These are phyloP conservation scores for Lecanicillium sp. DNA, from an alignment of 2,329 filamentous ascomycete genomes.

Conservation along the genomic window DNA sequence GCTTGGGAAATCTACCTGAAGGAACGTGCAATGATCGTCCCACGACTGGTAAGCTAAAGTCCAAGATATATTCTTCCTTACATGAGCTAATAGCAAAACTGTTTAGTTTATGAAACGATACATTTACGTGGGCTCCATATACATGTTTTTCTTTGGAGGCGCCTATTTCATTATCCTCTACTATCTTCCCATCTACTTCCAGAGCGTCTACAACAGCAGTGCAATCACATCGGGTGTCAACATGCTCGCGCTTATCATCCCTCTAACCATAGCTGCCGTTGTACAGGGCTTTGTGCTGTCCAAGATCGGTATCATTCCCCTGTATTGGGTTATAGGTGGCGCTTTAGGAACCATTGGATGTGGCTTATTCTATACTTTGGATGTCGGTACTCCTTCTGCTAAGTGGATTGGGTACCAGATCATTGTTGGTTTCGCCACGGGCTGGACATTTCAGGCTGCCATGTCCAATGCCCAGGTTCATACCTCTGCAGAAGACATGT, in stretches of 20 bases:
- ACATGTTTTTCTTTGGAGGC: constrained; percentile 27
- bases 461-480: constrained; percentile 31
- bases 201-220: constrained; percentile 22
- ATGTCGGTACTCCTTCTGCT: constrained; percentile 17
- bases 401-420: constrained; percentile 40
- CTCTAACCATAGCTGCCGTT: constrained; percentile 22
- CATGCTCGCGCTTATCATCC: constrained; percentile 29
- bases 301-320: neutral
- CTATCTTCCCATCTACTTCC: constrained; percentile 32
- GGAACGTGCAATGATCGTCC: constrained; percentile 28
- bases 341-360: constrained; percentile 1
- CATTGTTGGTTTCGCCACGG: constrained; percentile 31
- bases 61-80: neutral
- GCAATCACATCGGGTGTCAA: constrained; percentile 27
- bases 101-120: no score
- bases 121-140: constrained; percentile 20
- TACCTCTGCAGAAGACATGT: constrained; percentile 15
- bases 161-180: constrained; percentile 29
- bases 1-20: constrained; percentile 25
- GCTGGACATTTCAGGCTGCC: constrained; percentile 29
- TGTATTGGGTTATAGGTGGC: neutral
- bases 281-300: neutral
- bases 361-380: constrained; percentile 28
- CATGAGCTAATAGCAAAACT: constrained; percentile 9
- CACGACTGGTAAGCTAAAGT: constrained; percentile 23